Evolutionary conservation across 148 eudicot genomes (phyloP).

Genomic region (Chenopodium formosanum): DNA sequence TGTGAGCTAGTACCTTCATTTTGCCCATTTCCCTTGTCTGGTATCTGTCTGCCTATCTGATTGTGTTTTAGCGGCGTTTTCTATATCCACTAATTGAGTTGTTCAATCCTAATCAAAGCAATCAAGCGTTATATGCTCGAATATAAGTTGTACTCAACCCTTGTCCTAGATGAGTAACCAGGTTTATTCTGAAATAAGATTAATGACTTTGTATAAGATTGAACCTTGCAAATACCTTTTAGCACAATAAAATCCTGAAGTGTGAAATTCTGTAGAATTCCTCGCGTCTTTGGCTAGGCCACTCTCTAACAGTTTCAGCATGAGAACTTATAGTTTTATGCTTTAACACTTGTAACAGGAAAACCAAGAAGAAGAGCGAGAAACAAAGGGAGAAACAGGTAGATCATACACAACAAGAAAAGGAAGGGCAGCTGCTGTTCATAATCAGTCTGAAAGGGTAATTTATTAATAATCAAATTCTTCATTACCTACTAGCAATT

Average conservation of each 20-base stretch:
- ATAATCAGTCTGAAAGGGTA: conserved; percentile 96
- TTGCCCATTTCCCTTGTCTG: neutral
- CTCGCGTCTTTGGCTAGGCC: neutral
- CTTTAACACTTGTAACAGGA: conserved; percentile 34
- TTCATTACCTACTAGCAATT: neutral
- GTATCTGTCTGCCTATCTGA: neutral
- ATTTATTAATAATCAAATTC: neutral
- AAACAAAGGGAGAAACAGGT: conserved; percentile 47
- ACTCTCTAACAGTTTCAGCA: neutral
- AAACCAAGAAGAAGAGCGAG: conserved; percentile 50
- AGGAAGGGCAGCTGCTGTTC: conserved; percentile 68
- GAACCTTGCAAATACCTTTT: neutral
- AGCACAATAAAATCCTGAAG: neutral
- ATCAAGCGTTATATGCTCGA: neutral
- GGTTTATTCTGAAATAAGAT: too few species aligned
- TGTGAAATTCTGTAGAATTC: neutral
- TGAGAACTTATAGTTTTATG: neutral
- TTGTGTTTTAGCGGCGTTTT: neutral
- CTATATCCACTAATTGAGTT: neutral
- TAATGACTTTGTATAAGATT: neutral
- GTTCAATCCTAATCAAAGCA: neutral
- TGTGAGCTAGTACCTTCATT: too few species aligned
- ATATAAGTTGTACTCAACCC: neutral
- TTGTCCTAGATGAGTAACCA: neutral
- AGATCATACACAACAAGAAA: conserved; percentile 56